These are phyloP conservation scores for Colletotrichum shisoi DNA, from an alignment of 2,329 filamentous ascomycete genomes.

Conservation along the genomic window DNA sequence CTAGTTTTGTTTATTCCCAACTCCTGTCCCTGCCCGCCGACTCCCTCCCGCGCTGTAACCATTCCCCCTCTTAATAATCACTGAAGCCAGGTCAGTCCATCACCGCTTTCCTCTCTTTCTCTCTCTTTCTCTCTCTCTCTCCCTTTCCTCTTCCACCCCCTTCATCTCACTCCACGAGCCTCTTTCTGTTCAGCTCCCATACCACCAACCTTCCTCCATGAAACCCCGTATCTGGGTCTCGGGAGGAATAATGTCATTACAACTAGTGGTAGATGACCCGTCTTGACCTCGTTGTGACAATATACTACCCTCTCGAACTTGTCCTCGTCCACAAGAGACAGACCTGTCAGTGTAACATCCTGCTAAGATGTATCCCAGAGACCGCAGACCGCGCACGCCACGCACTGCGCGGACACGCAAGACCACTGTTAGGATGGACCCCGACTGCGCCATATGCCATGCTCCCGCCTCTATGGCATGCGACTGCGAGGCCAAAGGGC, in stretches of 20 bases:
- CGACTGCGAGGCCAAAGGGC: slow-evolving; percentile 71
- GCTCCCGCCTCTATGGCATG: slow-evolving; percentile 66
- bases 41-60: slow-evolving; percentile 20
- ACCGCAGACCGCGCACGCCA: slow-evolving; percentile 44
- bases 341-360: slow-evolving; percentile 32
- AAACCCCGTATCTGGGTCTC: slow-evolving; percentile 49
- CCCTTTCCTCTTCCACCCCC: slow-evolving; percentile 38
- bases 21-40: slow-evolving; percentile 31
- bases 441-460: slow-evolving; percentile 73
- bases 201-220: slow-evolving; percentile 44
- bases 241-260: slow-evolving; percentile 44
- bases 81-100: slow-evolving; percentile 42
- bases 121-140: no score
- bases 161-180: slow-evolving; percentile 41
- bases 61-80: slow-evolving; percentile 33
- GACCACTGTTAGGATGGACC: slow-evolving; percentile 69
- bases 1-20: slow-evolving; percentile 37
- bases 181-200: slow-evolving; percentile 30
- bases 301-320: slow-evolving; percentile 39
- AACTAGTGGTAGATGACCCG: slow-evolving; percentile 38
- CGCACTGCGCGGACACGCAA: slow-evolving; percentile 48
- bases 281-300: slow-evolving; percentile 46
- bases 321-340: slow-evolving; percentile 23
- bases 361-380: slow-evolving; percentile 63
- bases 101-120: slow-evolving; percentile 37